Evolutionary conservation across 306 rosid genomes (phyloP).

Genomic region (Mucuna pruriens): DNA sequence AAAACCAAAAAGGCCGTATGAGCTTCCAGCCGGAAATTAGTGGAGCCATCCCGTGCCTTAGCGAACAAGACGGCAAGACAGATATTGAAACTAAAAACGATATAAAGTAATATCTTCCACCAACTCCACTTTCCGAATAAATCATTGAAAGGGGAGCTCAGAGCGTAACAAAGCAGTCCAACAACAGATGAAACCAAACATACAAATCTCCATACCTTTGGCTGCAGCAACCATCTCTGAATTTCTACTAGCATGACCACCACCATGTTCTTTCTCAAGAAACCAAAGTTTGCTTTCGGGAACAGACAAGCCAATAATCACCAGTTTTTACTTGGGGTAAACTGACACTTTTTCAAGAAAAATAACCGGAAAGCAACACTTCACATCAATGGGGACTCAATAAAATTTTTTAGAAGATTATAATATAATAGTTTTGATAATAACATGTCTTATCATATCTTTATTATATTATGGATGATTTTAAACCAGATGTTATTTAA

Average conservation of each 20-base stretch:
- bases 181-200: neutral
- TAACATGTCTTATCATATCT: too few species aligned
- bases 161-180: slow-evolving; percentile 13
- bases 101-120: neutral
- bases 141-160: slow-evolving; percentile 25
- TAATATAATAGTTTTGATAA: too few species aligned
- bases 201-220: neutral
- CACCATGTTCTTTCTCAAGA: neutral
- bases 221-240: neutral
- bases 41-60: neutral
- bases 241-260: neutral
- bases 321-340: too few species aligned
- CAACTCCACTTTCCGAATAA: slow-evolving; percentile 28
- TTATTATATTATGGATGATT: too few species aligned
- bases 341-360: too few species aligned
- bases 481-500: too few species aligned
- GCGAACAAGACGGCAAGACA: neutral
- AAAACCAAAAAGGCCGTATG: slow-evolving; percentile 6
- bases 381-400: too few species aligned
- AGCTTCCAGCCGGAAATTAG: neutral
- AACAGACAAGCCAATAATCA: neutral
- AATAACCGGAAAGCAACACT: too few species aligned
- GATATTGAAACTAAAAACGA: neutral
- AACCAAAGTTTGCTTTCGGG: neutral
- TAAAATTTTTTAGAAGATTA: too few species aligned